Evolutionary conservation across 2,329 filamentous ascomycete species (phyloP).

Genomic region (Calonectria pteridis): DNA sequence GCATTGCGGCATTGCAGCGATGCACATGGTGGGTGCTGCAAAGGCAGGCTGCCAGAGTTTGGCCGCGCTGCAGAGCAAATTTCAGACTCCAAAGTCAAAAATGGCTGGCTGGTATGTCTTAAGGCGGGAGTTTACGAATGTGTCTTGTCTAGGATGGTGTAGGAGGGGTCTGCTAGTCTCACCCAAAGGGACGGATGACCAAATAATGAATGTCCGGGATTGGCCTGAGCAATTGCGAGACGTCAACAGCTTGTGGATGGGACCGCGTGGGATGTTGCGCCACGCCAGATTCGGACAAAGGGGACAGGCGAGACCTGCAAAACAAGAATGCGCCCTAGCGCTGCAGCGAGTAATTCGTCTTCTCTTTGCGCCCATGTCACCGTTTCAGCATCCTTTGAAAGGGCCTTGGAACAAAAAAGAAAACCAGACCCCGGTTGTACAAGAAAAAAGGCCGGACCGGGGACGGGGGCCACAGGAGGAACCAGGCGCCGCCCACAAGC

Average conservation of each 20-base stretch:
- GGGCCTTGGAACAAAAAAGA: neutral
- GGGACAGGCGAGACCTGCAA: neutral
- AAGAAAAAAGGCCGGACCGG: conserved; percentile 8
- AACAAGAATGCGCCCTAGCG: neutral
- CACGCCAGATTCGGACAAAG: conserved; percentile 17
- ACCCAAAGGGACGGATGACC: conserved; percentile 21
- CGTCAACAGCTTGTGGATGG: conserved; percentile 7
- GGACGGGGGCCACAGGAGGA: conserved; percentile 10
- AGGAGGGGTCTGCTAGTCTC: conserved; percentile 17
- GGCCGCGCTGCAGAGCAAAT: conserved; percentile 6
- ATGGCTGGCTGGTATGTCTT: conserved; percentile 8
- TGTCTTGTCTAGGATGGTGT: conserved; percentile 2
- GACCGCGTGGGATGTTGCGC: conserved; percentile 24
- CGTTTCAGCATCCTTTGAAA: neutral
- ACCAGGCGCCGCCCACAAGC: conserved; percentile 19
- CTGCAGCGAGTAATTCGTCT: neutral
- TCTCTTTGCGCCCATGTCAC: neutral
- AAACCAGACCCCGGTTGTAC: neutral
- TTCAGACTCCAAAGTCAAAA: conserved; percentile 13
- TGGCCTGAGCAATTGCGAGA: neutral
- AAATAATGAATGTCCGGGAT: conserved; percentile 14
- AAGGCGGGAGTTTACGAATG: neutral
- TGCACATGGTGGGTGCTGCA: conserved; percentile 2
- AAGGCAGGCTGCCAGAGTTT: conserved; percentile 6
- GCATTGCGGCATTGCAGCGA: neutral